Percentiles rank a stretch among this genome's conserved stretches.
Conservation (phyloP, 108 stramenopile genomes). For the Schizochytrium sp. region DNA sequence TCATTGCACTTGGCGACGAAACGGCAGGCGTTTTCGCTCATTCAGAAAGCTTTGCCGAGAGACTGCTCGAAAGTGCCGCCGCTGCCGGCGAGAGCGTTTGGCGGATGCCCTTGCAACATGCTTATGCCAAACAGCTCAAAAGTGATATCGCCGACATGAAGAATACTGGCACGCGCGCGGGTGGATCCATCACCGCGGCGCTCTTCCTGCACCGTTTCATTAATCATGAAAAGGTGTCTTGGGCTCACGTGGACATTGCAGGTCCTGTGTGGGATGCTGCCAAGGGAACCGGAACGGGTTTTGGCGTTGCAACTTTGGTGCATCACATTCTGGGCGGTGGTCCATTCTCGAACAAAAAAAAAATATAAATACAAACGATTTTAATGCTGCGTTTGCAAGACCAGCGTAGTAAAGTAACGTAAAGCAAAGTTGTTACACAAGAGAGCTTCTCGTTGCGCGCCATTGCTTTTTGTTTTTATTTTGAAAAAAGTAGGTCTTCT, state of each 20-base stretch:
- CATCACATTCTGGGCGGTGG: background rate
- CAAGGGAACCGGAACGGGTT: background rate
- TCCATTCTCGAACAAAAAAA: no score
- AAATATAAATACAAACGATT: no score
- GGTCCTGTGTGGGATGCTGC: constrained; percentile 18
- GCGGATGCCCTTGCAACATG: background rate
- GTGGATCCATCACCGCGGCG: constrained; percentile 18
- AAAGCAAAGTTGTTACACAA: no score
- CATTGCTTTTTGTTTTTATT: no score
- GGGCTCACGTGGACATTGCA: constrained; percentile 29
- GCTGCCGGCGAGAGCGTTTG: constrained; percentile 1
- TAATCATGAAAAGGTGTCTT: background rate
- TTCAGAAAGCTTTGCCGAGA: background rate
- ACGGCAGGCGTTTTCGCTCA: constrained; percentile 44
- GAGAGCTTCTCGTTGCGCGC: no score
- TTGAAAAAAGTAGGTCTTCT: no score
- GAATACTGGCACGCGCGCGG: constrained; percentile 20
- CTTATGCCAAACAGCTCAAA: background rate
- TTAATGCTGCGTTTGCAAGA: no score
- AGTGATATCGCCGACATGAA: background rate
- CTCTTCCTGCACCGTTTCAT: constrained; percentile 16
- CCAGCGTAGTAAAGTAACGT: no score
- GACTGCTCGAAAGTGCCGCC: background rate
- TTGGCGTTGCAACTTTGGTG: background rate
- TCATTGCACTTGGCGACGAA: constrained; percentile 55